Percentiles rank a stretch among this genome's conserved stretches.
Evolutionary conservation across 2,329 filamentous ascomycete species (phyloP).

Genomic region (Pseudocercospora musae): DNA sequence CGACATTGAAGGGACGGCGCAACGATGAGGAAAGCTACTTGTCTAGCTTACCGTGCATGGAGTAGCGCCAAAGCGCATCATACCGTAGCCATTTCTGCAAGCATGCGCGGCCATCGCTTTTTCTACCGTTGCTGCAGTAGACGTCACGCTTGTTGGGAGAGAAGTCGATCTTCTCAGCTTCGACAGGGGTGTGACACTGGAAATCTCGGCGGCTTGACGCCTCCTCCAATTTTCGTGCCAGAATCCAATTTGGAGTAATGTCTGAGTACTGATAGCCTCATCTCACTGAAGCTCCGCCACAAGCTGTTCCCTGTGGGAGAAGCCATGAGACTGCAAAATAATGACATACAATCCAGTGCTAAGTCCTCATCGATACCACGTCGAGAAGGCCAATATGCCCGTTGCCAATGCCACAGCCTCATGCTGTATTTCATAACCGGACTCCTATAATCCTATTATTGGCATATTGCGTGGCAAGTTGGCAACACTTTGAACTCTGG

Average conservation of each 20-base stretch:
- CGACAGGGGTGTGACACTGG: conserved; percentile 4
- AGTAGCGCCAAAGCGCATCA: not conserved
- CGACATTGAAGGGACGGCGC: not conserved
- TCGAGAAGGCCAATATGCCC: not conserved
- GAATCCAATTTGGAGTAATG: not conserved
- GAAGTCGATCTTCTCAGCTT: not conserved
- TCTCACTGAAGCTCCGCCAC: not conserved
- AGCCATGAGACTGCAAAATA: not conserved
- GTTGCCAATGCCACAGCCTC: not conserved
- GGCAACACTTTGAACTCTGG: too few species aligned
- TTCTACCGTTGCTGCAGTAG: conserved; percentile 2
- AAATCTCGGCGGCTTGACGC: not conserved
- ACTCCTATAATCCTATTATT: too few species aligned
- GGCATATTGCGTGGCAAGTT: not conserved
- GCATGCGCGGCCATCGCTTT: too few species aligned
- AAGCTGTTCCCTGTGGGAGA: not conserved
- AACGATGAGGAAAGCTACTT: not conserved
- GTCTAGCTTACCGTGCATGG: not conserved
- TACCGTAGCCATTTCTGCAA: not conserved
- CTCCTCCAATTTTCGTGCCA: not conserved
- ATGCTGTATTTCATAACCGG: too few species aligned
- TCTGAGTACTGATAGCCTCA: too few species aligned
- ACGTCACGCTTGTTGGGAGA: conserved; percentile 4
- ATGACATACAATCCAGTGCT: not conserved
- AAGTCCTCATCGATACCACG: not conserved